Evolutionary conservation across 768 basidiomycete species (phyloP), one percentile per base, ranked within the genome.

Genomic region (Auriscalpium orientale): DNA sequence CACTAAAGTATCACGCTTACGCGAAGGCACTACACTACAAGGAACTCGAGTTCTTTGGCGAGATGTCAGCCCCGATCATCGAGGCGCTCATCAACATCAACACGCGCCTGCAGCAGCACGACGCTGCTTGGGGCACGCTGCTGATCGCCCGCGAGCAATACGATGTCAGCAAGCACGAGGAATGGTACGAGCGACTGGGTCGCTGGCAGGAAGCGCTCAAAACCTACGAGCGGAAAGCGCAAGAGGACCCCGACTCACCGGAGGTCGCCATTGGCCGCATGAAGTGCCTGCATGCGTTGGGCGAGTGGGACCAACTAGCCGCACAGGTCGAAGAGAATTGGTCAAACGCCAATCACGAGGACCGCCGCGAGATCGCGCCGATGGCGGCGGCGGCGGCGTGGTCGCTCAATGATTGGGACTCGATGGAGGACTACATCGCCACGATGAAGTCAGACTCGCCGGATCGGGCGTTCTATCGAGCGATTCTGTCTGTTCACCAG

Each of bases 1-100:
- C 97, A 0, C 82, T 91, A 74, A 88, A 87, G 60, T 93, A 89
- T 69, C 87, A 91, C 69, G 95, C 95, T 0, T 98, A 93, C 62
- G 97, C 97, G 3, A 98, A 98, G 68, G 95, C 95, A 0, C 78
- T 99, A 28, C 97, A 99, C 68, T 99, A 98, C 76, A 98, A 98
- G 69, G 97, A 99, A 64, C 79, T 95, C 37, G 95, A 99, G 70
- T 98, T 90, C 70, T 95, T 97, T 67, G 83, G 87, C 6, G 95
- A 95, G 65, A 88, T 91, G 0, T 91, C 91, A 0, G 85, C 92
- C 0, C 79, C 85, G 28, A 91, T 95, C 51, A 91, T 99, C 62
- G 95, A 98, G 65, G 85, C 91, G 12, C 79, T 99, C 11, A 97
- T 99, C 66, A 85, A 90, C 20, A 94, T 99, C 69, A 99, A 98